Base-by-base conservation (phyloP, 2,329 filamentous ascomycete genomes). In the Nemania bipapillata region DNA sequence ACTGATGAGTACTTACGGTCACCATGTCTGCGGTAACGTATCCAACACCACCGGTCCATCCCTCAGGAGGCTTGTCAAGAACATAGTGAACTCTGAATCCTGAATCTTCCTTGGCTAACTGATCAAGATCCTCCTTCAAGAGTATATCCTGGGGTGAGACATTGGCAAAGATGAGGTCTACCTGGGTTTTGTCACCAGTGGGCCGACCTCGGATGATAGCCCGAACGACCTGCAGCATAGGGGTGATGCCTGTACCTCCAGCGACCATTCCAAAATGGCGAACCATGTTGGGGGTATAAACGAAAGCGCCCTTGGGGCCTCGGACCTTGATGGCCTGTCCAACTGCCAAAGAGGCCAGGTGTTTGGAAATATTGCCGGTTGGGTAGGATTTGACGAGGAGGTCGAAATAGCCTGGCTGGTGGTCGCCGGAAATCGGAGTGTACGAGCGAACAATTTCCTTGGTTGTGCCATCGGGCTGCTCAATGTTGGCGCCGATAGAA, bases 371-470 rank as follows among this genome's bases (percentile, higher is more conserved):
- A 86, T 98, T 98, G 76, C 96, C 96, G 74, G 93, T 94, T 2
- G 94, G 93, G 84, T 99, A 99, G 28, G 94, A 94, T 87, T 99
- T 99, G 86, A 99, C 94, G 76, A 99, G 89, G 69, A 99, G 91
- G 82, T 98, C 96, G 82, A 99, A 94, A 86, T 93, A 91, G 80
- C 96, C 96, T 63, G 91, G 90, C 80, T 94, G 90, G 80, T 95
- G 90, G 83, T 97, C 94, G 74, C 92, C 93, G 52, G 92, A 94
- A 80, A 97, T 93, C 67, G 94, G 94, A 11, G 94, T 97, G 85
- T 97, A 97, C 24, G 93, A 96, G 77, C 94, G 92, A 63, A 96
- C 90, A 73, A 97, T 91, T 79, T 96, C 92, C 83, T 96, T 95
- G 74, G 85, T 85, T 76, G 87, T 86, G 79, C 93, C 93, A 76